These are phyloP conservation scores for Penicillium robsamsonii DNA, from an alignment of 495 filamentous ascomycete genomes.

Conservation along the genomic window DNA sequence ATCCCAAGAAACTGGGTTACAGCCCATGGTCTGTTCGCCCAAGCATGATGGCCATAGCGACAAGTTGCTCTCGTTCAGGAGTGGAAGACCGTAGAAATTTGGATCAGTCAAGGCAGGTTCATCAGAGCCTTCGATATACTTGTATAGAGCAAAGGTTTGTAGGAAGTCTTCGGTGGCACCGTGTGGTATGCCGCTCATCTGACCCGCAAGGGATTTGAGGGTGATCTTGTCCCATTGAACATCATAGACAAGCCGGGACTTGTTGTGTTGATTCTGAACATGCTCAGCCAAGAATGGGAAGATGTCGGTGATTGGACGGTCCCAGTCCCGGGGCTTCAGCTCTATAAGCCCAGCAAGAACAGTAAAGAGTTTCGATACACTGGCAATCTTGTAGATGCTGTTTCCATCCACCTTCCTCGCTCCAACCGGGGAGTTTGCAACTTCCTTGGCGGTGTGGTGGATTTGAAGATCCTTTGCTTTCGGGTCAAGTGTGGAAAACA, in stretches of 20 bases:
- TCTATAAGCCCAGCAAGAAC: conserved; percentile 42
- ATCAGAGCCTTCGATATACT: background rate
- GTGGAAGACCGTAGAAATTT: conserved; percentile 32
- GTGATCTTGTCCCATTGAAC: conserved; percentile 47
- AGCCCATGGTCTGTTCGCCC: conserved; percentile 19
- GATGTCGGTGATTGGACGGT: conserved; percentile 47
- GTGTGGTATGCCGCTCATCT: conserved; percentile 42
- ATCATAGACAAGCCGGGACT: conserved; percentile 16
- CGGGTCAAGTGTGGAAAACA: conserved; percentile 38
- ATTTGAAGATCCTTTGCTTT: conserved; percentile 36
- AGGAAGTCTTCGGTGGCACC: conserved; percentile 25
- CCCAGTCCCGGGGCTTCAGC: conserved; percentile 34
- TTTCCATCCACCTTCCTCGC: conserved; percentile 43
- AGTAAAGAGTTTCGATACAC: conserved; percentile 52
- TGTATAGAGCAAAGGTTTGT: background rate
- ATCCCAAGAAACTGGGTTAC: conserved; percentile 3
- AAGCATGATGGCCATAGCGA: conserved; percentile 23
- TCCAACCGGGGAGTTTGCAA: conserved; percentile 26
- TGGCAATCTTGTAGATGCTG: conserved; percentile 52
- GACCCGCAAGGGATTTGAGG: conserved; percentile 41
- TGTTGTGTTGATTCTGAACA: conserved; percentile 13
- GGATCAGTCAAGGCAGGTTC: conserved; percentile 13
- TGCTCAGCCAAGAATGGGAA: conserved; percentile 42
- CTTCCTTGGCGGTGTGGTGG: conserved; percentile 19
- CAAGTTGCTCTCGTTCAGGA: conserved; percentile 25